Percentiles rank a stretch among this genome's conserved stretches.
Evolutionary conservation across 768 basidiomycete genomes (phyloP).

Genomic region (Serendipita sp.): DNA sequence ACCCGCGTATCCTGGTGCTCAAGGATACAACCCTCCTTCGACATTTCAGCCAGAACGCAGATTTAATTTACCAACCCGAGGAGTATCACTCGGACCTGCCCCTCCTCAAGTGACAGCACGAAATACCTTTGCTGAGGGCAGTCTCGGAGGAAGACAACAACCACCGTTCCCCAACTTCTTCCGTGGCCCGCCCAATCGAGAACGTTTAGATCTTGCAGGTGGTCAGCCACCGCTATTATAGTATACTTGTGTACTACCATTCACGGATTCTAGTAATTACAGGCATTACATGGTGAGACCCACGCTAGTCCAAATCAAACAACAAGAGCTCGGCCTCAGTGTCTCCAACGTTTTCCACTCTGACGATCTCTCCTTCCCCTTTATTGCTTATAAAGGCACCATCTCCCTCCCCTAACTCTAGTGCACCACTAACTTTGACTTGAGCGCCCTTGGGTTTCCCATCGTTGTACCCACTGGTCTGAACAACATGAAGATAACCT

Average conservation of each 20-base stretch:
- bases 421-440: conserved; percentile 32
- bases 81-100: neutral
- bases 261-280: neutral
- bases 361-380: conserved; percentile 21
- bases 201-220: conserved; percentile 3
- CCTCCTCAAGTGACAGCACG: neutral
- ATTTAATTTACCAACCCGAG: neutral
- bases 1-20: neutral
- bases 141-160: neutral
- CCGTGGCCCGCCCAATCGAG: neutral
- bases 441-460: conserved; percentile 38
- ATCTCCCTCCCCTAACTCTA: conserved; percentile 70
- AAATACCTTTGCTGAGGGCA: neutral
- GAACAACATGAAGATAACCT: conserved; percentile 74
- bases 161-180: neutral
- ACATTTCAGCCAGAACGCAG: neutral
- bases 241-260: neutral
- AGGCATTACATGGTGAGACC: neutral
- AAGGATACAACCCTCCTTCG: conserved; percentile 1
- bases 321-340: conserved; percentile 55
- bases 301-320: conserved; percentile 47
- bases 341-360: conserved; percentile 42
- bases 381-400: conserved; percentile 38
- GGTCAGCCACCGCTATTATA: conserved; percentile 1
- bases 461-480: conserved; percentile 66